phyloP scores from a whole-genome alignment of 2,329 filamentous ascomycete genomes.

The Echinosphaeria canescens region DNA sequence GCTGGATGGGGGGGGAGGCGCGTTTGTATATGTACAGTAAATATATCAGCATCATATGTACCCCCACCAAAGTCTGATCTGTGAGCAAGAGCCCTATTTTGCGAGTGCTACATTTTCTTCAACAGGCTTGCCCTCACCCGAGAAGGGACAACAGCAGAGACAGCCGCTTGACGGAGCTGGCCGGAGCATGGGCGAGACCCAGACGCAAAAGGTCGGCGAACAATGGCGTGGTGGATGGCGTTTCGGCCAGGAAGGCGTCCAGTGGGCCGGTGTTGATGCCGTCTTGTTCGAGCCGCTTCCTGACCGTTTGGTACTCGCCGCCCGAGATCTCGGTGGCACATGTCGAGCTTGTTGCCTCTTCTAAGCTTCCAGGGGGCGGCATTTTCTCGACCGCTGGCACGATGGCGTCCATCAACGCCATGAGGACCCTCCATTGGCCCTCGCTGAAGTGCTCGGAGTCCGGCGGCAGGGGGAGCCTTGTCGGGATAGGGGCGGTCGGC shows the following conservation, averaged over 20 bases:
- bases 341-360: no score
- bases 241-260: slow-evolving; percentile 7
- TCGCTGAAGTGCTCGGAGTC: slow-evolving; percentile 3
- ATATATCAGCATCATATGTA: no score
- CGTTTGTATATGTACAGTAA: not conserved
- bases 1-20: not conserved
- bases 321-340: slow-evolving; percentile 2
- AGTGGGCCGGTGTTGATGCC: slow-evolving; percentile 2
- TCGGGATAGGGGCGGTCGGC: not conserved
- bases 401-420: slow-evolving; percentile 7
- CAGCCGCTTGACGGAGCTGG: slow-evolving; percentile 3
- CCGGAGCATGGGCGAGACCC: slow-evolving; percentile 5
- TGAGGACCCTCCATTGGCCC: slow-evolving; percentile 6
- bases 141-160: slow-evolving; percentile 4
- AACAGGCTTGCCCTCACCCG: slow-evolving; percentile 1
- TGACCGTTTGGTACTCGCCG: slow-evolving; percentile 3
- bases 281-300: slow-evolving; percentile 4
- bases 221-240: slow-evolving; percentile 4
- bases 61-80: not conserved
- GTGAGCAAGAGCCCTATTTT: no score
- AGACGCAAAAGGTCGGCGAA: slow-evolving; percentile 6
- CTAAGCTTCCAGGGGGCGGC: no score
- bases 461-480: not conserved
- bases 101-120: no score
- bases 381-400: slow-evolving; percentile 5